Evolutionary conservation across 345 rosid species (phyloP), one percentile per base, ranked within the genome.

Genomic region (Eucalyptus regnans): DNA sequence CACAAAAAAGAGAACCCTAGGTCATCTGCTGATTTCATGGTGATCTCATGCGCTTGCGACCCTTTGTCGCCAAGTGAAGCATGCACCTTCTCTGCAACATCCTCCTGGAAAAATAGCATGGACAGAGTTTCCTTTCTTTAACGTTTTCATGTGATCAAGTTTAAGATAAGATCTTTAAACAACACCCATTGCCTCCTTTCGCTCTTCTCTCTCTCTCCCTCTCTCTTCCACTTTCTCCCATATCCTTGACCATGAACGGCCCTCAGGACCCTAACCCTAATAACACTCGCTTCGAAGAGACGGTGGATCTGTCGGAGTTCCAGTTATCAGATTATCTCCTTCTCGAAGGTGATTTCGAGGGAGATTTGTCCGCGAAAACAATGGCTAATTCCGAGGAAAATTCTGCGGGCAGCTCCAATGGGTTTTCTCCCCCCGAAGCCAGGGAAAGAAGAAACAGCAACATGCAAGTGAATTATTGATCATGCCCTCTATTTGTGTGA

Each of bases 221-320:
- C 60, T 49, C 52, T n/a, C 89, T 27, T 84, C 15, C 90, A 48
- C 48, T 50, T 62, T 54, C 27, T 43, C 23, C 2, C 48, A 16
- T 13, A 41, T 41, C 29, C 7, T 56, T 18, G 56, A 51, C 81
- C 88, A 95, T 95, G 96, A 89, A 92, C 50, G 80, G 44, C 71
- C 87, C 90, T 71, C 86, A 84, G 90, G 93, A 90, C 94, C 95
- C 95, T 91, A 93, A 90, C 93, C 92, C 94, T 90, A 93, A 88
- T 90, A 17, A 18, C 18, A 25, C 56, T 80, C 86, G 60, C 87
- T 66, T 80, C 31, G 66, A 29, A 31, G 71, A 23, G 20, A 52
- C 23, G 25, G 56, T 50, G 86, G 86, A 89, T 22, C 64, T 80
- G 41, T 66, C 89, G 16, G 95, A 92, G 90, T 89, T 93, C 18